These are phyloP conservation scores for Keithomyces neogunnii DNA, from an alignment of 2,329 filamentous ascomycete genomes.

Conservation along the genomic window DNA sequence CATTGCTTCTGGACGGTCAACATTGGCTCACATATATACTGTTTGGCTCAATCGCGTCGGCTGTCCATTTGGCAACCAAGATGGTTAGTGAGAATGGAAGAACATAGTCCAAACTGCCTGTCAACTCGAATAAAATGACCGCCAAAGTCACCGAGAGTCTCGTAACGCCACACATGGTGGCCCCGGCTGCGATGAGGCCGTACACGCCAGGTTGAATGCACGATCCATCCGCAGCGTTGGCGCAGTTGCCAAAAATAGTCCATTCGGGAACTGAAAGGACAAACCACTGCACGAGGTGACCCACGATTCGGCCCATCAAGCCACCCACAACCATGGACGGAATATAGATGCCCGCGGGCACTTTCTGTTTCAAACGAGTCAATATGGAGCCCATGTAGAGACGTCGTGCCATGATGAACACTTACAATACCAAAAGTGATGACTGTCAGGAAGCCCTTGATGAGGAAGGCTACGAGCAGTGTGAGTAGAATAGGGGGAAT, in stretches of 20 bases:
- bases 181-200: conserved; percentile 85
- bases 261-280: conserved; percentile 66
- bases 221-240: conserved; percentile 59
- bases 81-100: conserved; percentile 89
- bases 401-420: conserved; percentile 9
- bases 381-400: conserved; percentile 2
- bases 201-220: conserved; percentile 98
- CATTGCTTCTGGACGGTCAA: background rate
- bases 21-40: conserved; percentile 69
- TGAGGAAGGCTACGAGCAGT: conserved; percentile 69
- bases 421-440: conserved; percentile 83
- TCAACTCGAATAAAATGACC: conserved; percentile 93
- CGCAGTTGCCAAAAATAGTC: conserved; percentile 67
- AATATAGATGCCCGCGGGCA: conserved; percentile 94
- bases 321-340: conserved; percentile 98
- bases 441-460: conserved; percentile 82
- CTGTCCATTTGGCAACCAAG: conserved; percentile 95
- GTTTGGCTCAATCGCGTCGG: conserved; percentile 85
- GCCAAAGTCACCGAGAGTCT: conserved; percentile 86
- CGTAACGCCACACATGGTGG: conserved; percentile 97
- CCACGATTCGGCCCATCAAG: conserved; percentile 78
- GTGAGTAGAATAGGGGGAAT: conserved; percentile 71
- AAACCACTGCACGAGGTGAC: conserved; percentile 75
- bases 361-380: conserved; percentile 48
- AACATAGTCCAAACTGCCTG: conserved; percentile 89